phyloP scores from a whole-genome alignment of 768 basidiomycete genomes.

The Suillus clintonianus region DNA sequence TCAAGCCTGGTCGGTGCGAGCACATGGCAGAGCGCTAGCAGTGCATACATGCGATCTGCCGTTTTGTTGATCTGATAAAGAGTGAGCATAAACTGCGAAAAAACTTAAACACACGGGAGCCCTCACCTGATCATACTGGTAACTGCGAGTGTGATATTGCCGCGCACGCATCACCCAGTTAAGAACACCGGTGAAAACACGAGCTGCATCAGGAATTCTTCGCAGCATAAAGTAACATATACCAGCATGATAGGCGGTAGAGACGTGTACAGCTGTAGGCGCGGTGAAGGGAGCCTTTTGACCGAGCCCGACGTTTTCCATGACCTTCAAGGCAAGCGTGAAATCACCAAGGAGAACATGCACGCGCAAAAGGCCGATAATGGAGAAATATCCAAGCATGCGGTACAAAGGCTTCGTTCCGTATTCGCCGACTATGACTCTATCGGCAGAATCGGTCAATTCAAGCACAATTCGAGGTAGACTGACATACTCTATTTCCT shows the following conservation, averaged over 20 bases:
- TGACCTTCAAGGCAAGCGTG: constrained; percentile 89
- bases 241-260: constrained; percentile 93
- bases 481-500: constrained; percentile 77
- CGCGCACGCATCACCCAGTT: constrained; percentile 97
- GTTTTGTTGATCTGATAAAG: constrained; percentile 90
- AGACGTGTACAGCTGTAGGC: constrained; percentile 95
- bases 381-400: constrained; percentile 95
- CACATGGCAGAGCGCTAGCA: constrained; percentile 92
- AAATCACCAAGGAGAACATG: constrained; percentile 96
- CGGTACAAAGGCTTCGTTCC: constrained; percentile 88
- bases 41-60: constrained; percentile 95
- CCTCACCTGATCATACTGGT: constrained; percentile 91
- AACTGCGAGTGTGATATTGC: constrained; percentile 94
- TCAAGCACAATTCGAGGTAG: not conserved
- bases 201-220: constrained; percentile 93
- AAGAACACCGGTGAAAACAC: constrained; percentile 87
- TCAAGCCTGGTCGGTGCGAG: constrained; percentile 91
- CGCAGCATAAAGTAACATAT: constrained; percentile 96
- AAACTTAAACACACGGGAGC: not conserved
- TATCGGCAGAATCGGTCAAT: constrained; percentile 30
- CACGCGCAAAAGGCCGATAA: constrained; percentile 93
- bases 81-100: not conserved
- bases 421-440: constrained; percentile 89
- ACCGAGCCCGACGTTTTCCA: constrained; percentile 92
- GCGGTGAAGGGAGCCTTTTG: constrained; percentile 93